Evolutionary conservation across 495 filamentous ascomycete species (phyloP), one percentile per base, ranked within the genome.

Genomic region (Aspergillus wentii): DNA sequence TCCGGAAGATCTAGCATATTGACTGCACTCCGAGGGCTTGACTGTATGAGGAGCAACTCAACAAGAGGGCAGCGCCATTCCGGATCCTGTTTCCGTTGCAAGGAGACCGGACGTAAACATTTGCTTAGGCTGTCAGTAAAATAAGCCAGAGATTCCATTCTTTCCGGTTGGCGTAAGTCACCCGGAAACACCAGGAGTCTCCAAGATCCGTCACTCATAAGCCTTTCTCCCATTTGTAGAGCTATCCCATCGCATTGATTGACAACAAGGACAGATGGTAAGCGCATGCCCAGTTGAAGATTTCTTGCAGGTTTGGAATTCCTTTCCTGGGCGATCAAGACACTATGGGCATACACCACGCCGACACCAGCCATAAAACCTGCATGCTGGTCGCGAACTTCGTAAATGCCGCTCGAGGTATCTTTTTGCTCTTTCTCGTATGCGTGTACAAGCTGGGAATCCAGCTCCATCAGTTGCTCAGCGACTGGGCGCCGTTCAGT

Each of bases 381-480:
- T 8, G 30, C 29, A 18, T 42, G 48, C 17, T 49, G 15, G 3
- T 43, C 43, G 9, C 46, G 46, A 6, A 44, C 30, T 14, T 40
- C 18, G 7, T 43, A 26, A 1, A 51, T 34, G 8, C 32, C 33
- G 4, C 23, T 43, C 2, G 29, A 15, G 11, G 15, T 21, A 4
- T 29, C 21, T 5, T 10, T 36, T 8, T 17, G n/a, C 21, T 35
- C 6, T 13, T 43, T 13, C 15, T 48, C 50, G 20, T 48, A 53
- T 11, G 41, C 39, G 20, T 43, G 21, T 8, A 43, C 43, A 26
- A 50, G 43, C 30, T 30, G 8, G 1, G 27, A 64, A 44, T 85
- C 81, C 43, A 84, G 85, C 29, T 69, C 69, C 28, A 86, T 80
- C n/a, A 85, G 69, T 32, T 80, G 75, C 42, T 79, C 69, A 3